Base-by-base conservation (phyloP, 805 yeast species). In the Clavispora asparagi region DNA sequence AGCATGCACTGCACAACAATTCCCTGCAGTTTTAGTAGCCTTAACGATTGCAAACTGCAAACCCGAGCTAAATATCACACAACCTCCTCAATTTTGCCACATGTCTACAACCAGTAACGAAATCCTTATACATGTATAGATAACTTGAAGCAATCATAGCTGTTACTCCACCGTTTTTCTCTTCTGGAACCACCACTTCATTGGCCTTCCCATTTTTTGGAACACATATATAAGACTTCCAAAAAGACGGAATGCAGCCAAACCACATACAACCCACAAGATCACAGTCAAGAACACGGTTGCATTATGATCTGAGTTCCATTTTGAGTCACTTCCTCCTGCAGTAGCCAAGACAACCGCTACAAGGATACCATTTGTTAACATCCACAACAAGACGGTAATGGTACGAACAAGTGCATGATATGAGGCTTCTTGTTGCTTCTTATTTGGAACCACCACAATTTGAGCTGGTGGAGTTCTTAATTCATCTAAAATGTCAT, bases 181-280 rank as follows among this genome's bases (percentile, higher is more conserved):
- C 45, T 37, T 50, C 52, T 49, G 62, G 35, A 66, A 41, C 54
- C 59, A 65, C 77, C 77, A 71, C 45, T 65, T 68, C 35, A 71
- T 42, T 4, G 76, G 76, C 39, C 77, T 57, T 45, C 67, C 60
- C 14, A 55, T 47, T 52, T 67, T 70, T 54, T 64, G 58, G 4
- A 67, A 38, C 47, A 88, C 66, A 60, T 82, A 92, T 35, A 77
- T 59, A 1, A 77, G 62, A 54, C 95, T 81, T 1, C 97, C 97
- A 26, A 84, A 42, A 54, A 92, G 85, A 51, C 97, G 73, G 63
- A 88, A 83, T 7, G 83, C 76, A 0, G 98, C 97, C 74, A 89
- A 78, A 26, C 83, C 87, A 4, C 97, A 97, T 38, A 92, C 98
- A 32, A 91, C 69, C 97, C 98, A 92, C 54, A 92, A 71, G 40